A percentile compares a stretch with the other conserved stretches of the same genome.
Conservation (phyloP, 208 protist genomes). For the Leishmania major region DNA sequence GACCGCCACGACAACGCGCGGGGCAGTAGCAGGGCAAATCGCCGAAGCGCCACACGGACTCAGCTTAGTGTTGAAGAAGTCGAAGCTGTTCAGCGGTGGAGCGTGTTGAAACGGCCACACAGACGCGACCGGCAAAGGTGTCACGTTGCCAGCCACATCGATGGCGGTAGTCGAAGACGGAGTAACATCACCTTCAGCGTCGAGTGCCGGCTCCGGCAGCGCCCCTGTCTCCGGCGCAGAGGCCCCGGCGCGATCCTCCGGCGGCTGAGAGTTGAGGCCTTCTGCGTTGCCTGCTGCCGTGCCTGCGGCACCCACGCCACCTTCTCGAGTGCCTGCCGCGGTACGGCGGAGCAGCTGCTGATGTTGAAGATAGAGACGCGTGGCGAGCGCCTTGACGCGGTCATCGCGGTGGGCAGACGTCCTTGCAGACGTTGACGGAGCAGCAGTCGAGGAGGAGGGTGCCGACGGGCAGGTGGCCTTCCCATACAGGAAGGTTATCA, state of each 20-base stretch:
- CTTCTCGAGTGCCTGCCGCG: not conserved
- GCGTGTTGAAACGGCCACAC: conserved; percentile 66
- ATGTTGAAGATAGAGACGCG: conserved; percentile 24
- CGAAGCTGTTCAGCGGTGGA: conserved; percentile 46
- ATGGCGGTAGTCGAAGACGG: too few species aligned
- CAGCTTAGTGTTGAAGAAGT: conserved; percentile 49
- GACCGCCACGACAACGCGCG: conserved; percentile 33
- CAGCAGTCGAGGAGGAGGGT: not conserved
- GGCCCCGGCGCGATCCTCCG: not conserved
- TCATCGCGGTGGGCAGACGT: conserved; percentile 6
- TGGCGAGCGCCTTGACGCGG: conserved; percentile 26
- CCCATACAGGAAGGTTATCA: conserved; percentile 11
- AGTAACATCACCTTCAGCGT: not conserved
- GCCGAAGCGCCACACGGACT: conserved; percentile 35
- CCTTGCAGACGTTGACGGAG: not conserved
- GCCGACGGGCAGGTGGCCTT: not conserved
- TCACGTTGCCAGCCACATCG: not conserved
- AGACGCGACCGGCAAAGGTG: not conserved
- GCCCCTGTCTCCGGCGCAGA: not conserved
- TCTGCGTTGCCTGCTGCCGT: not conserved
- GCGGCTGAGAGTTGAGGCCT: not conserved
- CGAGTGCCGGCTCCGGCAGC: not conserved
- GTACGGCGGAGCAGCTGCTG: conserved; percentile 17
- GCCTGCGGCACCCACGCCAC: not conserved
- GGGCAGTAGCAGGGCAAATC: conserved; percentile 11